Conservation (phyloP, 1,284 basidiomycete species). For the Microbotryum scabiosae region DNA sequence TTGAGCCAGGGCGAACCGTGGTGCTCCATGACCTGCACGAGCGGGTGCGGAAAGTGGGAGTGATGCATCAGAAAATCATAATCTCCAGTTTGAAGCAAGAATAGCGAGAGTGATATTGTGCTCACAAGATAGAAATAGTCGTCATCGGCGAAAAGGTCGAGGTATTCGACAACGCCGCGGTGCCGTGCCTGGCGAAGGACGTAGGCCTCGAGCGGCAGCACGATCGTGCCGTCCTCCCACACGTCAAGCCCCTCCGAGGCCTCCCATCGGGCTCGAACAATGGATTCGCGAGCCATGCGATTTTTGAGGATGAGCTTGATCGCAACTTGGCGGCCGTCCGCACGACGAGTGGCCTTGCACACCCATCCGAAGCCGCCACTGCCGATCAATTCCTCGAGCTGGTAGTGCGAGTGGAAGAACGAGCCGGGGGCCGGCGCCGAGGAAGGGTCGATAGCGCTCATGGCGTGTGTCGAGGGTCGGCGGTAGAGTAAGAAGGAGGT, state of each 20-base stretch:
- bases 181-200: conserved; percentile 67
- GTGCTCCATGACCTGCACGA: conserved; percentile 62
- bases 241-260: conserved; percentile 32
- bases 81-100: not conserved
- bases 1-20: conserved; percentile 72
- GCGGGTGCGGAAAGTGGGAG: too few species aligned
- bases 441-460: too few species aligned
- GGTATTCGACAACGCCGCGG: conserved; percentile 67
- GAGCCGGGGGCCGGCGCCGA: not conserved
- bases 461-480: too few species aligned
- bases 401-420: conserved; percentile 46
- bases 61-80: not conserved
- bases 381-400: conserved; percentile 62
- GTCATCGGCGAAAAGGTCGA: conserved; percentile 71
- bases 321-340: conserved; percentile 59
- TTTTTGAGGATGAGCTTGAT: conserved; percentile 80
- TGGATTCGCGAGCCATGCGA: conserved; percentile 4
- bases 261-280: conserved; percentile 26
- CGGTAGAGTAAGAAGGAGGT: too few species aligned
- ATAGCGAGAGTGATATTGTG: not conserved
- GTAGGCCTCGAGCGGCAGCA: conserved; percentile 69
- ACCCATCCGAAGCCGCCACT: conserved; percentile 88
- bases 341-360: conserved; percentile 34
- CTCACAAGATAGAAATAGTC: conserved; percentile 44
- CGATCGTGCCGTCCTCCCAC: conserved; percentile 29